Evolutionary conservation across 257 asterid genomes (phyloP).

Genomic region (Plectranthus barbatus): DNA sequence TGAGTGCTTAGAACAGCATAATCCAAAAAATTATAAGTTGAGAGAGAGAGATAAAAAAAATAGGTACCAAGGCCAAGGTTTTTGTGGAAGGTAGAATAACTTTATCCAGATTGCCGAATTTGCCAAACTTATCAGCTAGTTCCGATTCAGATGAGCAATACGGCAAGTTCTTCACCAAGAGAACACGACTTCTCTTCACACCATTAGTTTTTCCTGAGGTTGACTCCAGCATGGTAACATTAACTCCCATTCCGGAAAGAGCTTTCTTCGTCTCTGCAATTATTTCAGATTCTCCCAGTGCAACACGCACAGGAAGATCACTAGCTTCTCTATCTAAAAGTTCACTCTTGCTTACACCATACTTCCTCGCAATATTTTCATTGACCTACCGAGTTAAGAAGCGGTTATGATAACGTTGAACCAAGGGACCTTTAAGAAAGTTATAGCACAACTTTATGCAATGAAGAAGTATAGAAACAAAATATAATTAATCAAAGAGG

Average conservation of each 20-base stretch:
- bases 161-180: slow-evolving; percentile 81
- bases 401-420: slow-evolving; percentile 10
- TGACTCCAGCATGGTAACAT: slow-evolving; percentile 52
- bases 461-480: too few relatives aligned
- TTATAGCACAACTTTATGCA: too few relatives aligned
- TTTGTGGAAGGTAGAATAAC: slow-evolving; percentile 71
- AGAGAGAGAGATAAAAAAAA: neutral
- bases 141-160: slow-evolving; percentile 76
- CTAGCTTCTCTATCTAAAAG: slow-evolving; percentile 68
- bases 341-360: slow-evolving; percentile 77
- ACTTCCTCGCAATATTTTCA: slow-evolving; percentile 77
- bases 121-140: slow-evolving; percentile 63
- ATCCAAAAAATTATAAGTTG: neutral
- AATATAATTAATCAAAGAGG: neutral
- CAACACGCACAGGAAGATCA: slow-evolving; percentile 72
- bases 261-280: slow-evolving; percentile 82
- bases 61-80: slow-evolving; percentile 76
- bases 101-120: slow-evolving; percentile 75
- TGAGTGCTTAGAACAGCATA: too few relatives aligned
- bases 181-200: slow-evolving; percentile 73
- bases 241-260: slow-evolving; percentile 67
- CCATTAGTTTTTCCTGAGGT: slow-evolving; percentile 69
- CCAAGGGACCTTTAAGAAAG: too few relatives aligned
- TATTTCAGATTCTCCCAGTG: slow-evolving; percentile 85
- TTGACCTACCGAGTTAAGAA: slow-evolving; percentile 42